Evolutionary conservation across 108 stramenopile species (phyloP), one percentile per base, ranked within the genome.

Genomic region (Fragilariopsis cylindrus): DNA sequence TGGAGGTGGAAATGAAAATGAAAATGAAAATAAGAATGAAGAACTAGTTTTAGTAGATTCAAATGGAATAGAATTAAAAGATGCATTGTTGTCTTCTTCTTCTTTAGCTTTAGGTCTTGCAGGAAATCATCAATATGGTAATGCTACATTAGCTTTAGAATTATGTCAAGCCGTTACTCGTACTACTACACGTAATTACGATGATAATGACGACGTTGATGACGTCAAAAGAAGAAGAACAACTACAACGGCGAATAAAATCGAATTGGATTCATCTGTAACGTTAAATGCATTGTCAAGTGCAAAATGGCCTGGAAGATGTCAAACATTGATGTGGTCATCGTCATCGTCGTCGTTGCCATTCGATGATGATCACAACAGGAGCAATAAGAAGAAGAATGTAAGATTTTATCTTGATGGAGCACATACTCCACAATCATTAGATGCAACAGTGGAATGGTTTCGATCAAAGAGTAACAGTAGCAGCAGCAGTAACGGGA

Each of bases 281-380:
- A 70, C 58, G 3, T 54, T 76, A 12, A 44, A 78, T 12, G 93
- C 87, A 8, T 74, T 94, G 50, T 55, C 63, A 8, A 57, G 70
- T 8, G 84, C 87, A 30, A 70, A 58, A n/a, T 94, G 93, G 93
- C 91, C 91, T 8, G 93, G 88, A 48, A 77, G 93, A 9, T 92
- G 90, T 76, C 93, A 94, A 75, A 84, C 74, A 4, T 62, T 60
- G 16, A n/a, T 43, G n/a, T 63, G 43, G 62, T 63, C 11, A n/a
- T 15, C 8, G 84, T 4, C 42, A 67, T 50, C 21, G 55, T 12
- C 12, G 19, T 15, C 8, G 84, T 4, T 18, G 62, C 49, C 42
- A 55, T 12, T 12, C 19, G 58, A 30, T 60, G 58, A 5, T 19
- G 55, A 19, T 19, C 9, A 56, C 55, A 9, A 7, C 58, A 60